Evolutionary conservation across 2,329 filamentous ascomycete species (phyloP), one percentile per base, ranked within the genome.

Genomic region (Ophiostoma quercus): DNA sequence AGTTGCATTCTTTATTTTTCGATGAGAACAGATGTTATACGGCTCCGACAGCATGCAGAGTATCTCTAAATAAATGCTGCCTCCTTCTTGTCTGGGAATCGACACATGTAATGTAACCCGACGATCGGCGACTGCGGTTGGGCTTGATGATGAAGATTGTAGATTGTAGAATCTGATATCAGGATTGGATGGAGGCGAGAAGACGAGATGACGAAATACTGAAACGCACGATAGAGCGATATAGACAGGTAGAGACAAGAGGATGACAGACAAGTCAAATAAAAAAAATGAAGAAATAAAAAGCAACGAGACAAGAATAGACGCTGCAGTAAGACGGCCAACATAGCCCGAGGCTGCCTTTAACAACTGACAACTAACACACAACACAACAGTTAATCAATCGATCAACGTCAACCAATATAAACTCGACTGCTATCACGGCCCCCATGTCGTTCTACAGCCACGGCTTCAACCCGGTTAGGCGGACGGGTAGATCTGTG

Each of bases 81-180:
- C 54, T 60, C 54, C 54, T 60, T 60, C 54, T 60, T 60, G 54
- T 29, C 25, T 60, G 54, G 54, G 54, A 29, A 60, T 60, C 54
- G 7, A 54, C 25, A 60, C 29, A 29, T 60, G 54, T 32, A 32
- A 60, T 60, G 54, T 32, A 60, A 60, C 57, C 57, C 11, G 3
- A 32, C 12, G 57, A 62, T 62, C 57, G 57, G 22, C 25, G 43
- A n/a, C 43, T 16, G 16, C 16, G 7, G 43, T 8, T n/a, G 43
- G 43, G 43, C 11, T n/a, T 19, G 43, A 8, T 47, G 43, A 8
- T 34, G 34, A 34, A 34, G 43, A 47, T 7, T 41, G 39, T 14
- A 41, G 39, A 41, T 41, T 41, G 39, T 12, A 14, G 11, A 12
- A 9, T 11, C 12, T 41, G 11, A 41, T 41, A 14, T 41, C 39